These are phyloP conservation scores for Diaporthe vaccinii DNA, from an alignment of 2,329 filamentous ascomycete genomes.

Conservation along the genomic window DNA sequence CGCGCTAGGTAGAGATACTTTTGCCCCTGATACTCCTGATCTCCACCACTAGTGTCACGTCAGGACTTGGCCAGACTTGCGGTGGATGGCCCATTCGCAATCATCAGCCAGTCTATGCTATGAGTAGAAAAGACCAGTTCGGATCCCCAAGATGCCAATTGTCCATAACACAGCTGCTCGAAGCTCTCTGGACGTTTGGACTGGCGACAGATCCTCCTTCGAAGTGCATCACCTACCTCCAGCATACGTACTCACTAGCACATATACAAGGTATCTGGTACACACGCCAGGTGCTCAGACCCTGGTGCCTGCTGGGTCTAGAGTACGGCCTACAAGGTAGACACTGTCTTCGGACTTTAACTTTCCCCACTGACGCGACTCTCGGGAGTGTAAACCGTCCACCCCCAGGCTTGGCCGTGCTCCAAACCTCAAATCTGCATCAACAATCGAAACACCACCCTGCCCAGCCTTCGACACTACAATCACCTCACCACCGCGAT, in stretches of 20 bases:
- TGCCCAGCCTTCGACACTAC: slow-evolving; percentile 9
- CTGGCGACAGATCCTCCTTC: background rate
- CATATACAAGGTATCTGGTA: too few relatives aligned
- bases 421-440: slow-evolving; percentile 29
- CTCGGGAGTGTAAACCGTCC: background rate
- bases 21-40: slow-evolving; percentile 30
- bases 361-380: slow-evolving; percentile 32
- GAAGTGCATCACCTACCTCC: background rate
- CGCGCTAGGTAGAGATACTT: slow-evolving; percentile 16
- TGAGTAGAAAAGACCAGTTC: background rate
- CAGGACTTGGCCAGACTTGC: slow-evolving; percentile 32
- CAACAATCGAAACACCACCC: slow-evolving; percentile 32
- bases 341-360: background rate
- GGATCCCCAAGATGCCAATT: slow-evolving; percentile 13
- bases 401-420: slow-evolving; percentile 24
- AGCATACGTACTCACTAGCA: too few relatives aligned
- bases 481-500: background rate
- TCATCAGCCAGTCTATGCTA: background rate
- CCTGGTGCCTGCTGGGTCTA: background rate
- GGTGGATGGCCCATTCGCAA: slow-evolving; percentile 22
- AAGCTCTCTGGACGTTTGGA: background rate
- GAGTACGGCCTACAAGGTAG: background rate
- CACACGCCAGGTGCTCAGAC: background rate
- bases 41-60: slow-evolving; percentile 17
- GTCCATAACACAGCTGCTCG: background rate